These are phyloP conservation scores for Oehlia diaphana DNA, from an alignment of 192 early-diverging fungal species.

Conservation along the genomic window DNA sequence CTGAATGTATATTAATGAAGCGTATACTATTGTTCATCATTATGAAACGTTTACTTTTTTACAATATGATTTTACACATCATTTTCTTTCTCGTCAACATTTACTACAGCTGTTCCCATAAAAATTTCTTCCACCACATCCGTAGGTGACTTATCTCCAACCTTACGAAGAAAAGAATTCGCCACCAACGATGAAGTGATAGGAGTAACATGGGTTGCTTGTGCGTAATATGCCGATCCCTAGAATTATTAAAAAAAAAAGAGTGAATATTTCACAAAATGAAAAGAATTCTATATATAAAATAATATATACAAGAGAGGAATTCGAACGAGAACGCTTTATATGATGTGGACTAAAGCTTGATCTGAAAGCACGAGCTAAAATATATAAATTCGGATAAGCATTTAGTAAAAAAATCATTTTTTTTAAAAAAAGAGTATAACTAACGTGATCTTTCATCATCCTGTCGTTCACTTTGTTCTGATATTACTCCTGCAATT, in stretches of 20 bases:
- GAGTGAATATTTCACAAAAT: background rate
- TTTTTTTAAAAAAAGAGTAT: background rate
- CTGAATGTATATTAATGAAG: too few relatives aligned
- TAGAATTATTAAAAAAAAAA: background rate
- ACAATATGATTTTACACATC: background rate
- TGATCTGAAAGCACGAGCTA: slow-evolving; percentile 11
- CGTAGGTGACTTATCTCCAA: background rate
- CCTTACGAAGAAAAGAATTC: slow-evolving; percentile 21
- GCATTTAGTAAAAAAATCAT: background rate
- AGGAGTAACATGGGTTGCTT: background rate
- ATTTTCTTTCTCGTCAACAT: slow-evolving; percentile 8
- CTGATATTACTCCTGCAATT: slow-evolving; percentile 25
- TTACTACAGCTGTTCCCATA: background rate
- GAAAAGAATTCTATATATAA: background rate
- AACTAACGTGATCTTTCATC: slow-evolving; percentile 27
- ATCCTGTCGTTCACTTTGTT: slow-evolving; percentile 22
- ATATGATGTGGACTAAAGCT: slow-evolving; percentile 18
- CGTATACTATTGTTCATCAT: too few relatives aligned
- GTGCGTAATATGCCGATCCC: slow-evolving; percentile 21
- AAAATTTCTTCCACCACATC: slow-evolving; percentile 28
- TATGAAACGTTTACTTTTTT: background rate
- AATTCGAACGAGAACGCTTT: background rate
- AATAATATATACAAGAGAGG: slow-evolving; percentile 11
- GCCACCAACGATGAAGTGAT: slow-evolving; percentile 1
- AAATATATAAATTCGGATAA: too few relatives aligned